Base-by-base conservation (phyloP, 306 rosid species). In the Vachellia collinsii region DNA sequence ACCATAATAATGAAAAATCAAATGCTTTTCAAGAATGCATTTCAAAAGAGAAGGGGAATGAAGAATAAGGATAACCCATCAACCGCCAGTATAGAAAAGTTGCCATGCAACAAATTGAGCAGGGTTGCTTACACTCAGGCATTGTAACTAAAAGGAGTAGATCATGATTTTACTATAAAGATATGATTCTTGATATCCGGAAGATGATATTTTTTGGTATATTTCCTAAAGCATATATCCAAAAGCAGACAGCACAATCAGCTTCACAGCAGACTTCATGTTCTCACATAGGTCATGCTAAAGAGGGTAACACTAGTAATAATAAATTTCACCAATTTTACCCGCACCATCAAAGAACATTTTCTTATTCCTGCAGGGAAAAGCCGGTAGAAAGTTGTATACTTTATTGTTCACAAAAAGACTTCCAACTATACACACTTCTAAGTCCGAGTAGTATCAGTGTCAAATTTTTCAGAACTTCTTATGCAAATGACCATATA, bases 301-400 rank as follows among this genome's bases (percentile, higher is more conserved):
- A 54, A n/a, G 25, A 19, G 11, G 23, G n/a, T 47, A 73, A 66
- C 47, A 25, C 58, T 72, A 58, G 17, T 23, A 69, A 48, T 10
- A 80, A 46, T 59, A 68, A 36, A 65, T 58, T 80, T 77, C 80
- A 44, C 20, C 53, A 48, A 79, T 41, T 58, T 53, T 25, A 82
- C 67, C 29, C 63, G 70, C 70, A 43, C 77, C 62, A 17, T 66
- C 3, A 76, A 71, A 54, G 41, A 83, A 56, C 14, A 29, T 25
- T 19, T 38, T 46, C 43, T 47, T 2, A 63, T 34, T 12, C 43
- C 42, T 3, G 42, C 39, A 36, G 13, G 11, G 4, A 3, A 0
- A 38, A 39, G 7, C 8, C 36, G 11, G 46, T 25, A 75, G 53
- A 38, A 25, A 42, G 61, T 51, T 20, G 7, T n/a, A 46, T 37